Evolutionary conservation across 805 yeast genomes (phyloP).

Genomic region (Candida montana): DNA sequence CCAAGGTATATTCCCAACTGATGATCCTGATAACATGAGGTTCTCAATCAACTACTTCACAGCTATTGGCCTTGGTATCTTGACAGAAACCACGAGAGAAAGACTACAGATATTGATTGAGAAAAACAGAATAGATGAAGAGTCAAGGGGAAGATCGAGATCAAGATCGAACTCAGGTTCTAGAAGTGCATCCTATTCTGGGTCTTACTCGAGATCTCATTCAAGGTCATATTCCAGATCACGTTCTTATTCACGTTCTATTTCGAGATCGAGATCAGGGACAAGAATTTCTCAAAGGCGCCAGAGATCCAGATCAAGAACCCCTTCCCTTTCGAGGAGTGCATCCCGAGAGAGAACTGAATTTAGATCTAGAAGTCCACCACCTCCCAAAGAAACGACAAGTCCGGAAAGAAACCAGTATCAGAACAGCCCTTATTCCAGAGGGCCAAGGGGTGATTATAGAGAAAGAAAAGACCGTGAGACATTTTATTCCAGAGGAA

Average conservation of each 20-base stretch:
- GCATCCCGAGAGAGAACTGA: background rate
- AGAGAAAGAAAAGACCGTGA: background rate
- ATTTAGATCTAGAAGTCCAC: background rate
- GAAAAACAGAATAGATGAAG: conserved; percentile 14
- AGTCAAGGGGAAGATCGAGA: conserved; percentile 19
- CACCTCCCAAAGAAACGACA: no score
- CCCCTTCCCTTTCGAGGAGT: conserved; percentile 5
- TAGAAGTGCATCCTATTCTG: conserved; percentile 15
- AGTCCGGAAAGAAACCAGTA: conserved; percentile 6
- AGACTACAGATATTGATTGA: conserved; percentile 32
- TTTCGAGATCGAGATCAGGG: background rate
- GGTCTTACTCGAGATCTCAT: conserved; percentile 17
- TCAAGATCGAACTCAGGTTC: conserved; percentile 22
- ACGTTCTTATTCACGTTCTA: conserved; percentile 12
- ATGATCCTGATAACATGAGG: conserved; percentile 48
- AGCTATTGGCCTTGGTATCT: conserved; percentile 80
- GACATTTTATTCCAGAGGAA: background rate
- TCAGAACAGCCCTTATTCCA: no score
- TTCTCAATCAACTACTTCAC: conserved; percentile 89
- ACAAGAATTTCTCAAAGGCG: background rate
- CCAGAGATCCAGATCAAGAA: conserved; percentile 21
- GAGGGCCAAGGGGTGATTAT: background rate
- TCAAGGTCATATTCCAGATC: conserved; percentile 22
- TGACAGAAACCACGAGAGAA: conserved; percentile 80
- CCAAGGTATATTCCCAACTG: conserved; percentile 59